Conservation (phyloP, 306 rosid genomes). For the Citrullus mucosospermus region DNA sequence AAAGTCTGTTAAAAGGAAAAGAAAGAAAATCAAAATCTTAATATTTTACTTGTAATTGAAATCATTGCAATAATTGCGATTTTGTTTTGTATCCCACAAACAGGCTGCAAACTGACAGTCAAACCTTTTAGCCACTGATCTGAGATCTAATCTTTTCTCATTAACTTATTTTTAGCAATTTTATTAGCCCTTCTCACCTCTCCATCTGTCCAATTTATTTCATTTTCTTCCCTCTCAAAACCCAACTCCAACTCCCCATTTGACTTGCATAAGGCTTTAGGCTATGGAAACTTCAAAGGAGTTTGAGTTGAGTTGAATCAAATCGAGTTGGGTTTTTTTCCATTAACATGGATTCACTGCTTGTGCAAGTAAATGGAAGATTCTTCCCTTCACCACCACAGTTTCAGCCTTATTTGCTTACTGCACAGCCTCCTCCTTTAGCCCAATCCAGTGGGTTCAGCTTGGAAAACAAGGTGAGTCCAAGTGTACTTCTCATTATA, state of each 20-base stretch:
- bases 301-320: not conserved
- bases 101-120: conserved; percentile 1
- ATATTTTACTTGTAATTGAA: conserved; percentile 2
- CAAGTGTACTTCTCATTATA: conserved; percentile 60
- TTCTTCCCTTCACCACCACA: conserved; percentile 23
- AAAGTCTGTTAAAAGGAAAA: not conserved
- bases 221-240: not conserved
- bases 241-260: not conserved
- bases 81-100: not conserved
- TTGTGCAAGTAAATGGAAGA: conserved; percentile 10
- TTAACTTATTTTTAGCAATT: not conserved
- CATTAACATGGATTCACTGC: not conserved
- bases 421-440: conserved; percentile 24
- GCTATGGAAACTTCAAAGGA: not conserved
- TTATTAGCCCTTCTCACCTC: conserved; percentile 2
- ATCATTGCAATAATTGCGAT: not conserved
- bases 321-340: not conserved
- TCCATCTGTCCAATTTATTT: conserved; percentile 25
- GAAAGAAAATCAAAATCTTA: not conserved
- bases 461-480: conserved; percentile 52
- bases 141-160: conserved; percentile 8
- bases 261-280: not conserved
- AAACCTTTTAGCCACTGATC: conserved; percentile 2
- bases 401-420: conserved; percentile 18
- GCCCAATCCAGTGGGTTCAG: conserved; percentile 30